phyloP scores from a whole-genome alignment of 1,284 basidiomycete species.

The Heliocybe sulcata region DNA sequence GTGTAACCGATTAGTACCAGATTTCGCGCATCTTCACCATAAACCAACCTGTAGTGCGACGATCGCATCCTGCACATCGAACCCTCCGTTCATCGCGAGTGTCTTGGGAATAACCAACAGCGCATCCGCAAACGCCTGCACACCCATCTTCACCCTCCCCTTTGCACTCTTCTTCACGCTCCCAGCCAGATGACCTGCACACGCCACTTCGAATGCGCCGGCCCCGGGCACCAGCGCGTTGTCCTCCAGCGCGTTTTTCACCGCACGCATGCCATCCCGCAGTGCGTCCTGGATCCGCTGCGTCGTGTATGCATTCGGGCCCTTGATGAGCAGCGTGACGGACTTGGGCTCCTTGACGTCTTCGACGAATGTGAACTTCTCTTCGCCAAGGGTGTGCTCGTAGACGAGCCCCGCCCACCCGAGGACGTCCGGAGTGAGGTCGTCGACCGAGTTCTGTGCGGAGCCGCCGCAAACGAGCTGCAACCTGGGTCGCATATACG shows the following conservation, averaged over 20 bases:
- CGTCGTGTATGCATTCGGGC: conserved; percentile 96
- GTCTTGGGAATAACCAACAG: conserved; percentile 96
- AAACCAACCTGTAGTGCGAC: conserved; percentile 75
- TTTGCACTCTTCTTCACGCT: conserved; percentile 83
- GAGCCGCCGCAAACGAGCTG: conserved; percentile 93
- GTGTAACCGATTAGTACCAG: conserved; percentile 5
- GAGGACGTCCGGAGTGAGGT: conserved; percentile 85
- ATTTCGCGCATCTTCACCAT: conserved; percentile 9
- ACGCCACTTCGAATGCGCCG: conserved; percentile 97
- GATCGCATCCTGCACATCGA: conserved; percentile 95
- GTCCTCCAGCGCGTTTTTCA: conserved; percentile 97
- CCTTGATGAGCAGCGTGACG: conserved; percentile 96
- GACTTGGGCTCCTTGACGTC: conserved; percentile 96
- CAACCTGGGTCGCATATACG: conserved; percentile 41
- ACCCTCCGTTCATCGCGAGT: conserved; percentile 92
- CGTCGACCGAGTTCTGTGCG: conserved; percentile 98
- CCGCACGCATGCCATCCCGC: conserved; percentile 91
- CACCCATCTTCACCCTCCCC: conserved; percentile 95
- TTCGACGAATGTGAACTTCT: conserved; percentile 98
- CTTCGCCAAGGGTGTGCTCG: conserved; percentile 98
- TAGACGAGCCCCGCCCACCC: conserved; percentile 99
- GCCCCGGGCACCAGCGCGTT: conserved; percentile 86
- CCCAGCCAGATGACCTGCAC: conserved; percentile 77
- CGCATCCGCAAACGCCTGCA: conserved; percentile 96
- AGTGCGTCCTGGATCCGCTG: conserved; percentile 96